Percentiles rank a stretch among this genome's conserved stretches.
These are phyloP conservation scores for Microsporum canis DNA, from an alignment of 2,329 filamentous ascomycete genomes.

Conservation along the genomic window DNA sequence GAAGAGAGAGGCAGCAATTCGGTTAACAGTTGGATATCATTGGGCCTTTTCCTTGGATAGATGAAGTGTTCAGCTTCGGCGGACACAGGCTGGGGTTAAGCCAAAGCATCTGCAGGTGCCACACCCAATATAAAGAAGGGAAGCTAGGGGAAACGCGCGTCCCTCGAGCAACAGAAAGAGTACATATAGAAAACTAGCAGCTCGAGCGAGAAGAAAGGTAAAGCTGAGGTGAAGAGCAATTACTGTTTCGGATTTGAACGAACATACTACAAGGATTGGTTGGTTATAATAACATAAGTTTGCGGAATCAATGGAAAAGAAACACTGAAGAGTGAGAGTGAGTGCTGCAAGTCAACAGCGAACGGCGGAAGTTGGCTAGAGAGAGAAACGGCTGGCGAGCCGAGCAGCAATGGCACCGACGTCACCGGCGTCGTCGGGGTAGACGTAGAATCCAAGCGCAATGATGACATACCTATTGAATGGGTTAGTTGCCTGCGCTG, in stretches of 20 bases:
- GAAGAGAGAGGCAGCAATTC: neutral
- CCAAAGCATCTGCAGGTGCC: neutral
- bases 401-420: constrained; percentile 7
- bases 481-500: constrained; percentile 5
- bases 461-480: constrained; percentile 33
- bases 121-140: neutral
- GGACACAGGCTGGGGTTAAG: neutral
- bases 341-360: neutral
- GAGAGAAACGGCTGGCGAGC: neutral
- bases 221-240: neutral
- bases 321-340: neutral
- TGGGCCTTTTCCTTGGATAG: neutral
- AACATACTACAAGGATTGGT: neutral
- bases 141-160: neutral
- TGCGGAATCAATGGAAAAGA: neutral
- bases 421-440: constrained; percentile 31
- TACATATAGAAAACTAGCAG: neutral
- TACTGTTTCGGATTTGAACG: neutral
- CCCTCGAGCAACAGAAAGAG: neutral
- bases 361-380: neutral
- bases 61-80: neutral
- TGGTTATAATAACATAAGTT: neutral
- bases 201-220: neutral
- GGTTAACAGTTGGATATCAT: neutral
- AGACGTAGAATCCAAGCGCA: constrained; percentile 39